Evolutionary conservation across 192 early-diverging fungal genomes (phyloP).

Genomic region (Martensiomyces pterosporus): DNA sequence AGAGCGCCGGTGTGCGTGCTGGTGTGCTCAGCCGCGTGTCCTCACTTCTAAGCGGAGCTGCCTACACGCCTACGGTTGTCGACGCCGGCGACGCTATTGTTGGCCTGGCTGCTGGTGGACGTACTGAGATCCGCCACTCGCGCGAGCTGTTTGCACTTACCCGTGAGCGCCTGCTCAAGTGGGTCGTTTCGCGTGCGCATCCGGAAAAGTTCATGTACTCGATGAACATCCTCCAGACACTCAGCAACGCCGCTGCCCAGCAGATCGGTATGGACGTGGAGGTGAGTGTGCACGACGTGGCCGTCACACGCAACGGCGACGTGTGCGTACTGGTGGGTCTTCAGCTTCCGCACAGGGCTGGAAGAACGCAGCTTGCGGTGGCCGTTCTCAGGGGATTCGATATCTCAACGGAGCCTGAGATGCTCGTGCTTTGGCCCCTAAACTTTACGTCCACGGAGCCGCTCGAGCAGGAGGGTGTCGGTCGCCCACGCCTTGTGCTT

Average conservation of each 20-base stretch:
- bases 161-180: conserved; percentile 30
- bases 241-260: conserved; percentile 6
- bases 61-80: background rate
- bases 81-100: conserved; percentile 20
- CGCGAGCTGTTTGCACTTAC: conserved; percentile 42
- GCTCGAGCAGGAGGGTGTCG: conserved; percentile 1
- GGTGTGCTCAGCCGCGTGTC: conserved; percentile 40
- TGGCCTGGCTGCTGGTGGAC: conserved; percentile 24
- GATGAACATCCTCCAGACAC: conserved; percentile 6
- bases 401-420: conserved; percentile 15
- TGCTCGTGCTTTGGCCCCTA: conserved; percentile 23
- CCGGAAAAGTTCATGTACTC: conserved; percentile 19
- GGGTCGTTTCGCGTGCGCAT: conserved; percentile 39
- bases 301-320: conserved; percentile 14
- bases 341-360: background rate
- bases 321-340: conserved; percentile 20
- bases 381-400: conserved; percentile 13
- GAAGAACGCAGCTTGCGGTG: conserved; percentile 8
- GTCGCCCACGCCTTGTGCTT: conserved; percentile 18
- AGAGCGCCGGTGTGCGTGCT: conserved; percentile 7
- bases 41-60: conserved; percentile 30
- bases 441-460: background rate
- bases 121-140: conserved; percentile 43
- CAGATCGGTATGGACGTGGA: conserved; percentile 8
- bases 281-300: conserved; percentile 21